These are phyloP conservation scores for Malassezia brasiliensis DNA, from an alignment of 1,284 basidiomycete genomes.

Conservation along the genomic window DNA sequence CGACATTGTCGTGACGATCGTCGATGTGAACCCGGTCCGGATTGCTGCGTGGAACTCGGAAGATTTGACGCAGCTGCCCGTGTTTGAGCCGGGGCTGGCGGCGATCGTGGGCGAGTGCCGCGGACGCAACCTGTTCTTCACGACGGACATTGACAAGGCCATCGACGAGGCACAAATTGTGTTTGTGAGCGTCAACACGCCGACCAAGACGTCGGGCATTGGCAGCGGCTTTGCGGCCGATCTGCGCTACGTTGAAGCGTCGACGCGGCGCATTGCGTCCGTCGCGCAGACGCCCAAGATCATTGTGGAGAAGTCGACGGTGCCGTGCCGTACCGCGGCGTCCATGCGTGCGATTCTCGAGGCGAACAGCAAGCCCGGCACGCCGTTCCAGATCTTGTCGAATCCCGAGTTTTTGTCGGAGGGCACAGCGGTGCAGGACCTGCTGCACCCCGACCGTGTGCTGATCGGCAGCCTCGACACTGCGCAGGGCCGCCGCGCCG, in stretches of 20 bases:
- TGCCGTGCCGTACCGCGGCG: slow-evolving; percentile 93
- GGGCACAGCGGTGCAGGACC: slow-evolving; percentile 85
- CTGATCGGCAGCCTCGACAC: slow-evolving; percentile 91
- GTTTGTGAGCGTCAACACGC: slow-evolving; percentile 78
- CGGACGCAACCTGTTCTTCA: slow-evolving; percentile 93
- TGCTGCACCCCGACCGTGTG: slow-evolving; percentile 83
- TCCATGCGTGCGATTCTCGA: slow-evolving; percentile 98
- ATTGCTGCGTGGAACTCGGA: slow-evolving; percentile 88
- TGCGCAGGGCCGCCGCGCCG: slow-evolving; percentile 70
- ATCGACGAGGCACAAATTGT: slow-evolving; percentile 79
- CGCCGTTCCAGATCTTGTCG: slow-evolving; percentile 93
- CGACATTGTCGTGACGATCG: slow-evolving; percentile 87
- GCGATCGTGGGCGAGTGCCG: slow-evolving; percentile 79
- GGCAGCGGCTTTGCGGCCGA: slow-evolving; percentile 96
- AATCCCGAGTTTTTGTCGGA: slow-evolving; percentile 99
- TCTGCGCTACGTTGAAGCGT: slow-evolving; percentile 63
- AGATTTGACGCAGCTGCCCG: slow-evolving; percentile 56
- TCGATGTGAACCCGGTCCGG: slow-evolving; percentile 87
- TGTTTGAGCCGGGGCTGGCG: slow-evolving; percentile 95
- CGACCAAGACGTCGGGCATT: slow-evolving; percentile 93
- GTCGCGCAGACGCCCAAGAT: slow-evolving; percentile 88
- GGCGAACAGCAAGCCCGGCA: slow-evolving; percentile 84
- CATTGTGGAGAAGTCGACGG: slow-evolving; percentile 98
- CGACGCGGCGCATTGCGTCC: slow-evolving; percentile 86
- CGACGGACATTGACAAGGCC: slow-evolving; percentile 82